Base-by-base conservation (phyloP, 1,139 yeast genomes). In the Candida tetrigidarum region DNA sequence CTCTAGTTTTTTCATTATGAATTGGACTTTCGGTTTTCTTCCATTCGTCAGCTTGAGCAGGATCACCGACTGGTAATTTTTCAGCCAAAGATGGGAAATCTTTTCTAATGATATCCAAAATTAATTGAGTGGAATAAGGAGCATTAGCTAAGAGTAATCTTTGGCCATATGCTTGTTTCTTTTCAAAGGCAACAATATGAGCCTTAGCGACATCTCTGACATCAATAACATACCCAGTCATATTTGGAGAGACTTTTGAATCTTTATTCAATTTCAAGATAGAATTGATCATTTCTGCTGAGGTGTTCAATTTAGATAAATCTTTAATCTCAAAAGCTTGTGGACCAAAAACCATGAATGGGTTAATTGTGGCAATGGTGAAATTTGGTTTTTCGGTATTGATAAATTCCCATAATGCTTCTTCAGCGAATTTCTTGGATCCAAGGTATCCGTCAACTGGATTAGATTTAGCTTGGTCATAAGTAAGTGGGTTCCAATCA, bases 201-300 rank as follows among this genome's bases (percentile, higher is more conserved):
- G 80, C 80, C 42, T 54, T 54, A 2, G 84, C 81, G 4, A 77
- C 70, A 53, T 80, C 83, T 45, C 83, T 64, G 2, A 80, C 84
- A 53, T 80, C 84, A 34, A 73, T 67, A 55, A 61, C 60, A 6
- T 52, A 55, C 16, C 66, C 69, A 10, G 34, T 39, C 6, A 12
- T n/a, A 23, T 46, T 45, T 14, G 10, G 27, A 12, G 64, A 62
- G 25, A 63, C 41, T 29, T 49, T 37, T 18, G 47, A 55, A 26
- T 37, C 30, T 18, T 49, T 37, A 8, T 36, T 37, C 29, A 46
- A 37, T 38, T 51, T 48, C 39, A 51, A 44, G 14, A 48, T 27
- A 1, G 77, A 70, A 18, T 50, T 47, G 43, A 74, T 58, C 27
- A 66, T 43, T 52, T 73, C 75, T 46, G 67, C 71, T 10, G 79